These are phyloP conservation scores for Sugiyamaella grinbergsii DNA, from an alignment of 1,139 yeast species.

Conservation along the genomic window DNA sequence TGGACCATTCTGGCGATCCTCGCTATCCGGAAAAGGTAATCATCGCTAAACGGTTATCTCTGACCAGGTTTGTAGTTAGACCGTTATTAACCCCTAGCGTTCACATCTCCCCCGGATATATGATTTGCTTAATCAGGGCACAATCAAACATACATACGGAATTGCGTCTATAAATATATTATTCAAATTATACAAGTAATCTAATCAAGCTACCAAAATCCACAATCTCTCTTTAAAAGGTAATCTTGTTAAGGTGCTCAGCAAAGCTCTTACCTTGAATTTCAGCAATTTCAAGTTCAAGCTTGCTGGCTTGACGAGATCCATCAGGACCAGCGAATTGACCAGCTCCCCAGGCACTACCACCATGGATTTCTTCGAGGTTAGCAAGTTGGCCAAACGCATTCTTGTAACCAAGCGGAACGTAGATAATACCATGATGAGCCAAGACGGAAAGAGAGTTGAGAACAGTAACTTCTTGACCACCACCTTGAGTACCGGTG, in stretches of 20 bases:
- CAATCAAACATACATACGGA: too few species aligned
- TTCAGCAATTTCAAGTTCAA: slow-evolving; percentile 64
- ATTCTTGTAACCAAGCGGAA: slow-evolving; percentile 76
- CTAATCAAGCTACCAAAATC: too few species aligned
- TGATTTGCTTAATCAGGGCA: too few species aligned
- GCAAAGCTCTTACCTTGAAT: slow-evolving; percentile 67
- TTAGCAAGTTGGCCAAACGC: slow-evolving; percentile 59
- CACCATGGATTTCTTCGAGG: slow-evolving; percentile 73
- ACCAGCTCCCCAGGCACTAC: slow-evolving; percentile 89
- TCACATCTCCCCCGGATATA: too few species aligned
- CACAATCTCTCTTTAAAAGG: too few species aligned
- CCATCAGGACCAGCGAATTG: slow-evolving; percentile 76
- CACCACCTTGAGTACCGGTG: slow-evolving; percentile 83
- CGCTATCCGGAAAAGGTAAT: neutral
- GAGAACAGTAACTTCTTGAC: slow-evolving; percentile 70
- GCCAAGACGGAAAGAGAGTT: slow-evolving; percentile 68
- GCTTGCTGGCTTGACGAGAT: slow-evolving; percentile 65
- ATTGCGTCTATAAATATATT: neutral
- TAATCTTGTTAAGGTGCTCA: slow-evolving; percentile 43
- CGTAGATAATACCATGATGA: slow-evolving; percentile 78
- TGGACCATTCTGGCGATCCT: too few species aligned
- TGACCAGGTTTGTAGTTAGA: too few species aligned
- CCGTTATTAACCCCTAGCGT: too few species aligned
- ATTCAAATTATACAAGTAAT: too few species aligned
- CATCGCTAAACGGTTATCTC: neutral